A percentile compares a stretch with the other conserved stretches of the same genome.
Evolutionary conservation across 345 rosid species (phyloP).

Genomic region (Euclidium syriacum): DNA sequence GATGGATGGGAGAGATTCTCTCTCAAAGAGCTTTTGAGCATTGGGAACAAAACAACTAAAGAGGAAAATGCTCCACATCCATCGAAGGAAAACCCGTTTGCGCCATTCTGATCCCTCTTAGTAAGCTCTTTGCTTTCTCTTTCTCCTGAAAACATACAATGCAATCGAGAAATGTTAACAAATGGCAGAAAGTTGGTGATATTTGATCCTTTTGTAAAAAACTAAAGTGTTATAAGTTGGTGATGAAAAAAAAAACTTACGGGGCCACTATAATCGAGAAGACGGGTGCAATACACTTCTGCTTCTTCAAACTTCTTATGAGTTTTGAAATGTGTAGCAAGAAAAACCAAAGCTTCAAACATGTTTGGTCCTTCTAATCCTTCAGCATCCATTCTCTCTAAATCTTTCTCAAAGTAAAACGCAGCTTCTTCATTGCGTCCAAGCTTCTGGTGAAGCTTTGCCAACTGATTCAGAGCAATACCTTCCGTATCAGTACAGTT

Average conservation of each 20-base stretch:
- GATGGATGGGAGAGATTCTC: constrained; percentile 4
- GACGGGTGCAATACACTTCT: constrained; percentile 91
- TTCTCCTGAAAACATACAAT: constrained; percentile 61
- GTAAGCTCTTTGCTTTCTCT: constrained; percentile 80
- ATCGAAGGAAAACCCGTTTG: constrained; percentile 59
- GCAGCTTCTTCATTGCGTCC: constrained; percentile 84
- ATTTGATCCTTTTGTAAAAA: background rate
- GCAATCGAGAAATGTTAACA: no score
- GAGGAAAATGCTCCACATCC: constrained; percentile 74
- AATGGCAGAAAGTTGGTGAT: no score
- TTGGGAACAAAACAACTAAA: constrained; percentile 30
- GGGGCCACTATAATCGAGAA: constrained; percentile 85
- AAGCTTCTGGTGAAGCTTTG: constrained; percentile 64
- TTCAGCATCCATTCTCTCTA: constrained; percentile 94
- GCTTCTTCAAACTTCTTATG: constrained; percentile 82
- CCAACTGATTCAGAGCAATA: constrained; percentile 79
- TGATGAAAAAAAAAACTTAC: constrained; percentile 40
- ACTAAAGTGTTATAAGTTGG: background rate
- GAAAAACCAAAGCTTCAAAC: constrained; percentile 84
- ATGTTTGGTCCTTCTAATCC: constrained; percentile 90
- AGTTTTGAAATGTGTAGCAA: constrained; percentile 63
- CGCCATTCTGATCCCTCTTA: constrained; percentile 60
- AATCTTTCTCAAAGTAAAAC: constrained; percentile 78
- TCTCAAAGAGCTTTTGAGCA: constrained; percentile 22
- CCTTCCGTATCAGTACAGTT: constrained; percentile 84